Percentiles rank a stretch among this genome's conserved stretches.
These are phyloP conservation scores for Pythium oligandrum DNA, from an alignment of 352 stramenopile species.

Conservation along the genomic window DNA sequence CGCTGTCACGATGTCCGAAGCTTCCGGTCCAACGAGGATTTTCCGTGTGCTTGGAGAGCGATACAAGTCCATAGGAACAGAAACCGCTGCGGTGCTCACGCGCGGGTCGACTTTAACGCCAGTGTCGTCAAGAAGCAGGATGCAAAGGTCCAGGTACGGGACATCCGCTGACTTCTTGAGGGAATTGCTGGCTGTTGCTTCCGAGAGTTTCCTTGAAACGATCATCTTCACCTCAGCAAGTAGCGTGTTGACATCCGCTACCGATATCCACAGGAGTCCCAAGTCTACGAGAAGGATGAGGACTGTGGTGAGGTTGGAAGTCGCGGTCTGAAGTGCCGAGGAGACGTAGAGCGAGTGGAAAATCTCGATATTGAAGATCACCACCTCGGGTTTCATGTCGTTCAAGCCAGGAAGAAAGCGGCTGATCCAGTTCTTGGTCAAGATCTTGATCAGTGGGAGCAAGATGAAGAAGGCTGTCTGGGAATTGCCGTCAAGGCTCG, in stretches of 20 bases:
- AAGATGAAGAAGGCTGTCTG: conserved; percentile 11
- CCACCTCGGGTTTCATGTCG: conserved; percentile 17
- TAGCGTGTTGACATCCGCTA: background rate
- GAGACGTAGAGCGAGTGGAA: conserved; percentile 11
- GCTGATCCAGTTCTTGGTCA: conserved; percentile 30
- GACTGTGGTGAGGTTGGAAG: background rate
- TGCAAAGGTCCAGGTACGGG: no score
- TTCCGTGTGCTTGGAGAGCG: no score
- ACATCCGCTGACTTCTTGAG: no score
- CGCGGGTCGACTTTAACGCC: no score
- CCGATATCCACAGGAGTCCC: background rate
- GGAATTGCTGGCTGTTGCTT: background rate
- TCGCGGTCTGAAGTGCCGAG: conserved; percentile 1
- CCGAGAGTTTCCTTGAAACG: background rate
- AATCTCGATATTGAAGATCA: conserved; percentile 3
- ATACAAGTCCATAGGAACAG: no score
- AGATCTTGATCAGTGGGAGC: conserved; percentile 30
- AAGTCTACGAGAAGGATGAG: conserved; percentile 1
- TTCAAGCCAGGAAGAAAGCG: conserved; percentile 5
- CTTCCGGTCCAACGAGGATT: background rate
- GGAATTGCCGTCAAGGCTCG: background rate
- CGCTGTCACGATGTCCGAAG: background rate
- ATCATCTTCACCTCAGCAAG: background rate
- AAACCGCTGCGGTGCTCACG: no score
- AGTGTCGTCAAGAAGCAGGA: no score